A percentile compares a stretch with the other conserved stretches of the same genome.
Conservation (phyloP, 352 stramenopile genomes). For the Phytophthora parvispora region DNA sequence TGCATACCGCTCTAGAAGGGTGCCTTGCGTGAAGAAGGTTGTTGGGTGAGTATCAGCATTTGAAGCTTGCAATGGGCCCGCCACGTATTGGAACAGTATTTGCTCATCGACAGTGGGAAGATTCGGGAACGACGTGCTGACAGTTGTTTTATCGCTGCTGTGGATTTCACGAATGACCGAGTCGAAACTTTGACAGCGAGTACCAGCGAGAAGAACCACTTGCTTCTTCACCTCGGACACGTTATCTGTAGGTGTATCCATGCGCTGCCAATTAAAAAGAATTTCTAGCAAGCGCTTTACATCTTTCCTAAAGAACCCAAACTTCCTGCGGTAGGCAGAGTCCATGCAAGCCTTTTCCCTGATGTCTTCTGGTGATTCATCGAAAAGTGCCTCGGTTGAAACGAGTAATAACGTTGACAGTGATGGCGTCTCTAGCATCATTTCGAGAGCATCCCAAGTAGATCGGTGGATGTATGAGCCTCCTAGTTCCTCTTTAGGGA, state of each 20-base stretch:
- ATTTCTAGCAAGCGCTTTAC: constrained; percentile 42
- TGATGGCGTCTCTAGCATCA: constrained; percentile 46
- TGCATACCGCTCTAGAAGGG: constrained; percentile 36
- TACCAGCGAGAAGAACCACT: constrained; percentile 50
- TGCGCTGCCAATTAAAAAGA: constrained; percentile 54
- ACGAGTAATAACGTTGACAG: constrained; percentile 51
- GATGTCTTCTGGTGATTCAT: constrained; percentile 60
- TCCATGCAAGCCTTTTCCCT: constrained; percentile 56
- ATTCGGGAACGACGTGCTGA: background rate
- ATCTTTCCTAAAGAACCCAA: constrained; percentile 59
- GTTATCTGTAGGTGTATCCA: background rate
- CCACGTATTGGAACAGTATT: constrained; percentile 26
- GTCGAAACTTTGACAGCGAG: constrained; percentile 42
- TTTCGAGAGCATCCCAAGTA: constrained; percentile 41
- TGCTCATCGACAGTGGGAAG: background rate
- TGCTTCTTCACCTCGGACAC: constrained; percentile 14
- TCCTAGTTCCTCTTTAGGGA: constrained; percentile 34
- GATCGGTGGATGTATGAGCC: constrained; percentile 18
- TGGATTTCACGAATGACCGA: constrained; percentile 46
- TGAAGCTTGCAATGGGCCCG: constrained; percentile 35
- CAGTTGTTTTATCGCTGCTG: background rate
- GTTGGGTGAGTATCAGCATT: background rate
- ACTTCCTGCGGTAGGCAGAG: constrained; percentile 32
- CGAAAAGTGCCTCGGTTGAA: constrained; percentile 42
- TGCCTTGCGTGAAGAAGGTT: constrained; percentile 32